Base-by-base conservation (phyloP, 2,329 filamentous ascomycete genomes). In the Phaeosphaeriaceae sp. region DNA sequence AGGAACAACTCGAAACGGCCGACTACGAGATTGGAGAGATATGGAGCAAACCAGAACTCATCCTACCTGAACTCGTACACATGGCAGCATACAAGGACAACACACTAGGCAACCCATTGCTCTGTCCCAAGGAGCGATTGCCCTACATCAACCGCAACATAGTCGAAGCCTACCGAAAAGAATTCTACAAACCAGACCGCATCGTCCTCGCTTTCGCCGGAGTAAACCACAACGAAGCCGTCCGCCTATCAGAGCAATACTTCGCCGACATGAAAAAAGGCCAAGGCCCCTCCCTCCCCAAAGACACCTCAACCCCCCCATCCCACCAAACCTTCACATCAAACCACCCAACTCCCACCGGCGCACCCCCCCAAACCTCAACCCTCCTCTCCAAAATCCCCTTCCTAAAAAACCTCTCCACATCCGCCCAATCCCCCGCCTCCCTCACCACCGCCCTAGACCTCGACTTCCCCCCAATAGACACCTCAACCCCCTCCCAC, bases 11-110 rank as follows among this genome's bases (percentile, higher is more conserved):
- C 17, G 86, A 89, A 70, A 97, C 93, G 6, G 94, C 93, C 7
- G 86, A 92, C 43, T 99, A 97, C 71, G 94, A 99, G 77, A 94
- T 99, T 72, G 86, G 86, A 18, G 94, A 97, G 79, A 97, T 99
- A 48, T 99, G 94, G 94, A 88, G 88, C 63, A 97, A 96, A 80
- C 92, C 94, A 0, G 93, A 97, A 67, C 83, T 99, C 47, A 97
- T 99, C 62, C 79, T 99, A 52, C 94, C 94, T 0, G 94, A 99
- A 76, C 77, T 99, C 62, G 88, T 97, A 30, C 94, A 99, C 74
- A 94, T 92, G 79, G 92, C 94, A 8, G 94, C 92, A 2, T 99
- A 90, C 77, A 94, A 92, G 78, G 89, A 94, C 70, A 97, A 99
- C 76, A 97, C 94, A 0, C 81, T 99, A 11, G 94, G 94, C 30